These are phyloP conservation scores for Penicillium soppii DNA, from an alignment of 495 filamentous ascomycete species.

Conservation along the genomic window DNA sequence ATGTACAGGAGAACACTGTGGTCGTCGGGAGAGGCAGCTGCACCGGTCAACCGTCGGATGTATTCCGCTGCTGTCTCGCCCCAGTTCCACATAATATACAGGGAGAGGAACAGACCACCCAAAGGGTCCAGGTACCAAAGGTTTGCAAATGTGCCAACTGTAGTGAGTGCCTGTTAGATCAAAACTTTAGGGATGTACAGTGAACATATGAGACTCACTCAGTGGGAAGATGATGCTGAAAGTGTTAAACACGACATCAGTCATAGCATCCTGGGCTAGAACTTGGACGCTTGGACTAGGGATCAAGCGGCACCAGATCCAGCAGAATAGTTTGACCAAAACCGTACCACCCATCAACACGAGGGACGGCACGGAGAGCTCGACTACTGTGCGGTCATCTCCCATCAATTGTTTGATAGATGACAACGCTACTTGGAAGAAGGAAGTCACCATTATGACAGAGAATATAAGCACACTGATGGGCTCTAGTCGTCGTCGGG, in stretches of 20 bases:
- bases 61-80: conserved; percentile 70
- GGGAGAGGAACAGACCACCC: conserved; percentile 76
- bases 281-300: conserved; percentile 89
- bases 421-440: conserved; percentile 78
- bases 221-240: conserved; percentile 71
- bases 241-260: conserved; percentile 84
- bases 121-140: conserved; percentile 87
- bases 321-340: conserved; percentile 77
- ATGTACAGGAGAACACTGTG: conserved; percentile 86
- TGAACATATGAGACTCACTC: conserved; percentile 9
- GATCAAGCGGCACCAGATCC: conserved; percentile 87
- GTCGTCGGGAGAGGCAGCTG: conserved; percentile 75
- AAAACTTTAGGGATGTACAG: background rate
- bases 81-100: conserved; percentile 88
- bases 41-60: conserved; percentile 80
- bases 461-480: conserved; percentile 79
- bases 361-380: conserved; percentile 71
- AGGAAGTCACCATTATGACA: conserved; percentile 83
- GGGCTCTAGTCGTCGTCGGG: conserved; percentile 72
- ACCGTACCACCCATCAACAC: conserved; percentile 81
- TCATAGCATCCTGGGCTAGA: conserved; percentile 66
- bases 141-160: conserved; percentile 71
- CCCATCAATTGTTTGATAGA: conserved; percentile 66
- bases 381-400: conserved; percentile 64
- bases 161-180: conserved; percentile 1